phyloP scores from a whole-genome alignment of 805 yeast genomes.

The Candida khao-thaluensis region DNA sequence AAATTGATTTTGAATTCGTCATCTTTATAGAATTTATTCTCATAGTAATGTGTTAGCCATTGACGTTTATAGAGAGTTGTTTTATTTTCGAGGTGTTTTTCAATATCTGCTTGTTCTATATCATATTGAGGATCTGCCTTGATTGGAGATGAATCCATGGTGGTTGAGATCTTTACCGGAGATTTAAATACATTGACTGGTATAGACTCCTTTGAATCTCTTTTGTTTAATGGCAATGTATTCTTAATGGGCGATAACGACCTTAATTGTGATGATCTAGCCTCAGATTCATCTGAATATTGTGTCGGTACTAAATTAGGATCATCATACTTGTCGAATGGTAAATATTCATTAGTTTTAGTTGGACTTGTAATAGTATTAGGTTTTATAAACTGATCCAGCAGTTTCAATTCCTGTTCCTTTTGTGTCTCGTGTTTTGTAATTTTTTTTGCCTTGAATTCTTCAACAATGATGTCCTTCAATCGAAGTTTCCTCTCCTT shows the following conservation, averaged over 20 bases:
- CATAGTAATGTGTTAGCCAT: constrained; percentile 26
- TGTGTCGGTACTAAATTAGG: constrained; percentile 14
- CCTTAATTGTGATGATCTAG: background rate
- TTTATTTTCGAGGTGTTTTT: background rate
- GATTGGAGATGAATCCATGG: background rate
- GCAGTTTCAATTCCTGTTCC: background rate
- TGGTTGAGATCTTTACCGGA: background rate
- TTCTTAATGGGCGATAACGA: background rate
- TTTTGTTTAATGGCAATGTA: background rate
- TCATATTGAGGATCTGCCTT: constrained; percentile 4
- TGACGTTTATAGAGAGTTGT: constrained; percentile 37
- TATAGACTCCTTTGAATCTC: background rate
- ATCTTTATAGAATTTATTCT: constrained; percentile 20
- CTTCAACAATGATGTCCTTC: background rate
- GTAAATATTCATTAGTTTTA: constrained; percentile 1
- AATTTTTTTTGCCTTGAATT: background rate
- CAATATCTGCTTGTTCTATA: background rate
- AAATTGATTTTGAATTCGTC: constrained; percentile 25
- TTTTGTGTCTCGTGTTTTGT: background rate
- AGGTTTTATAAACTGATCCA: background rate
- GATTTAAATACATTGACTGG: background rate
- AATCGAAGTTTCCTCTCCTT: background rate
- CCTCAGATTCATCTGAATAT: constrained; percentile 15
- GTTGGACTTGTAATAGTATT: background rate
- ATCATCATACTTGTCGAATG: constrained; percentile 5